A percentile compares a stretch with the other conserved stretches of the same genome.
These are phyloP conservation scores for Sugiyamaella lignohabitans DNA, from an alignment of 805 yeast genomes.

Conservation along the genomic window DNA sequence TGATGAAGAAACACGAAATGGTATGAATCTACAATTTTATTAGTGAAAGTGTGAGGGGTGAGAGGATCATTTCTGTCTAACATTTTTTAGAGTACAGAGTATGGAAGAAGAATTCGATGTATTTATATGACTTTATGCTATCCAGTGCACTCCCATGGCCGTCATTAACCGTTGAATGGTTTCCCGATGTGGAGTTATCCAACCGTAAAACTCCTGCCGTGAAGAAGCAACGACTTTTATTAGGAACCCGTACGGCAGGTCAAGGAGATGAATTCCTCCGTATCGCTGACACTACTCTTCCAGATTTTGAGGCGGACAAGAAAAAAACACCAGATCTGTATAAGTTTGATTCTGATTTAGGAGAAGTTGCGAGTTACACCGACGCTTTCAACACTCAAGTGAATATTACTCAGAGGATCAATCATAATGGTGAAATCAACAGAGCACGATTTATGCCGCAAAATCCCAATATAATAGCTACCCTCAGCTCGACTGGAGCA, in stretches of 20 bases:
- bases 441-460: slow-evolving; percentile 72
- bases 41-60: no score
- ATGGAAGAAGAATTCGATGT: slow-evolving; percentile 59
- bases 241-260: slow-evolving; percentile 62
- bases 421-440: slow-evolving; percentile 67
- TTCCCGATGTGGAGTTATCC: slow-evolving; percentile 45
- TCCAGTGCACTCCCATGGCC: slow-evolving; percentile 60
- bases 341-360: slow-evolving; percentile 34
- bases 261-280: slow-evolving; percentile 44
- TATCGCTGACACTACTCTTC: slow-evolving; percentile 31
- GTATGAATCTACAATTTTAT: no score
- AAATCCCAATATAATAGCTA: slow-evolving; percentile 75
- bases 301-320: slow-evolving; percentile 5
- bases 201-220: background rate
- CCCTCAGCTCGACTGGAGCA: slow-evolving; percentile 60
- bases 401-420: slow-evolving; percentile 49
- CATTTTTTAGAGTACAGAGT: slow-evolving; percentile 35
- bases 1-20: background rate
- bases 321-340: slow-evolving; percentile 24
- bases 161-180: slow-evolving; percentile 52
- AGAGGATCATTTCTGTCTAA: background rate
- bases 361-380: slow-evolving; percentile 30
- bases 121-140: slow-evolving; percentile 47
- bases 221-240: slow-evolving; percentile 37
- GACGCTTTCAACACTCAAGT: slow-evolving; percentile 33